Percentiles rank a stretch among this genome's conserved stretches.
These are phyloP conservation scores for Starmerella apis DNA, from an alignment of 805 yeast genomes.

Conservation along the genomic window DNA sequence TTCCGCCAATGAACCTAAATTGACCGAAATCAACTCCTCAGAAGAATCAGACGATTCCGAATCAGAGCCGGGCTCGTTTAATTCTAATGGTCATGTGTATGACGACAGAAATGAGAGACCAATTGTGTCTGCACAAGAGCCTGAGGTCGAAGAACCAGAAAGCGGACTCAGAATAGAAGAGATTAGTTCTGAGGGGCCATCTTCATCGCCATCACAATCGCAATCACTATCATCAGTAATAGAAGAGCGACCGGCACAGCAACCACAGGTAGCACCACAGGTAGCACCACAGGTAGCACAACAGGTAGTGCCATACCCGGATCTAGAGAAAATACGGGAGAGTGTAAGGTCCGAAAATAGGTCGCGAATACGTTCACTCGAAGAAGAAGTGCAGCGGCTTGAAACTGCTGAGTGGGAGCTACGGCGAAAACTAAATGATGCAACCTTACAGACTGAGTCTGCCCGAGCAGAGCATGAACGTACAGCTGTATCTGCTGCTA, in stretches of 20 bases:
- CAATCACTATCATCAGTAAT: neutral
- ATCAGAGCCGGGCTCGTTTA: neutral
- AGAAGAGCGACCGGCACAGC: neutral
- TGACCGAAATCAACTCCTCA: neutral
- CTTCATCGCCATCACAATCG: neutral
- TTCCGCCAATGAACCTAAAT: neutral
- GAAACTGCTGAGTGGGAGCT: conserved; percentile 13
- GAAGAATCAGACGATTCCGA: neutral
- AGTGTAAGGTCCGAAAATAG: neutral
- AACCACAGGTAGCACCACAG: neutral
- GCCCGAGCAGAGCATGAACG: conserved; percentile 9
- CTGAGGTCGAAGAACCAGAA: conserved; percentile 5
- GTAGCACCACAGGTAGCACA: neutral
- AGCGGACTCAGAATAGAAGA: neutral
- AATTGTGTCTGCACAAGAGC: too few relatives aligned
- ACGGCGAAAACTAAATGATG: conserved; percentile 10
- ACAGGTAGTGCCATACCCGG: neutral
- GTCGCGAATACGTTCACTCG: conserved; percentile 3
- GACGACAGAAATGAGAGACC: too few relatives aligned
- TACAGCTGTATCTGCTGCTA: neutral
- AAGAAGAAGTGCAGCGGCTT: conserved; percentile 11
- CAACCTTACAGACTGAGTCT: conserved; percentile 7
- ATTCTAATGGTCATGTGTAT: too few relatives aligned
- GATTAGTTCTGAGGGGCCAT: neutral
- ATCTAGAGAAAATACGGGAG: conserved; percentile 3